Conservation (phyloP, 495 filamentous ascomycete genomes). For the Pseudoneurospora amorphoporcata region DNA sequence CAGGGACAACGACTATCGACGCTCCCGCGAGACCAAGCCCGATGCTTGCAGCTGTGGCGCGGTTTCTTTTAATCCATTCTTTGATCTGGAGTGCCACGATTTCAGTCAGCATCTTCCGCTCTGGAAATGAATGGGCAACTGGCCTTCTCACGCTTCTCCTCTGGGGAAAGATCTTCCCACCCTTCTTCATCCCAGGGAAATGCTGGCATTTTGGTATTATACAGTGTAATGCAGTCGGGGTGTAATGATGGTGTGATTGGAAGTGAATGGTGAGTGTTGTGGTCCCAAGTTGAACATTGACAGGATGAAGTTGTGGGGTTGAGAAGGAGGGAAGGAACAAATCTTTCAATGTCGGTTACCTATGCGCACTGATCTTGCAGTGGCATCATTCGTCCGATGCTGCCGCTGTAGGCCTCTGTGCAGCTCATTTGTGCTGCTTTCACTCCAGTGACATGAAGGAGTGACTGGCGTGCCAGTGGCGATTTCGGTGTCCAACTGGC, state of each 20-base stretch:
- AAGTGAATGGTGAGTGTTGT: neutral
- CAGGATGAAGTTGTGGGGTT: neutral
- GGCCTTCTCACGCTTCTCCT: neutral
- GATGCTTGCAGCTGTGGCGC: neutral
- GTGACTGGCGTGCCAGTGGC: neutral
- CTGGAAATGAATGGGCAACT: neutral
- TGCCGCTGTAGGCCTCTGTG: neutral
- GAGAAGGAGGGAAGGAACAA: neutral
- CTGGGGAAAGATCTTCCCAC: neutral
- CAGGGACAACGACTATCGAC: neutral
- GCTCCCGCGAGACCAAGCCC: neutral
- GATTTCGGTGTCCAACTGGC: neutral
- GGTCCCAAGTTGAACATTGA: neutral
- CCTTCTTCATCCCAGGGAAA: neutral
- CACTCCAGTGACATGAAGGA: too few relatives aligned
- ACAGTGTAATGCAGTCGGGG: neutral
- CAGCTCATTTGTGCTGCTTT: neutral
- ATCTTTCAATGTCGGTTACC: neutral
- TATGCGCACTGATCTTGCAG: neutral
- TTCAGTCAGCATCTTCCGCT: neutral
- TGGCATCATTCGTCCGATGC: neutral
- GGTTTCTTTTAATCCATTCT: neutral
- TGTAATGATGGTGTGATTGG: neutral
- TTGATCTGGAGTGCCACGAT: neutral
- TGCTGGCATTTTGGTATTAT: neutral